A percentile compares a stretch with the other conserved stretches of the same genome.
Evolutionary conservation across 345 rosid species (phyloP).

Genomic region (Hibiscus trionum): DNA sequence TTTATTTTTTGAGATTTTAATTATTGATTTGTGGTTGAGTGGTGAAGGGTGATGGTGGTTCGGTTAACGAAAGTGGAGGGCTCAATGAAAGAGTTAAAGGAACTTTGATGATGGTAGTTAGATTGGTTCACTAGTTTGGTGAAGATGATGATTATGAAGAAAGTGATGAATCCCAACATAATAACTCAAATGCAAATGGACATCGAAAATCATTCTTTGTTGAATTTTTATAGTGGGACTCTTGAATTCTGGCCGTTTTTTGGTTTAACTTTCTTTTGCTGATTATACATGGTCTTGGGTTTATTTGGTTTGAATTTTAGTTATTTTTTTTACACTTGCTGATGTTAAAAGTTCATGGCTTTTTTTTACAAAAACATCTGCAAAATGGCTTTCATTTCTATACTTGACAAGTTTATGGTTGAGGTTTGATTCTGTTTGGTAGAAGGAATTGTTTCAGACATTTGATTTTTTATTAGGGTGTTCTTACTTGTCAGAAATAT

Average conservation of each 20-base stretch:
- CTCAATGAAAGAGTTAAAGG: too few relatives aligned
- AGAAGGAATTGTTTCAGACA: not conserved
- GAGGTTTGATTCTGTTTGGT: not conserved
- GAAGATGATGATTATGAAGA: too few relatives aligned
- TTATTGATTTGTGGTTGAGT: too few relatives aligned
- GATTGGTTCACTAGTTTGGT: too few relatives aligned
- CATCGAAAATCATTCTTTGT: not conserved
- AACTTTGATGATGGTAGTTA: too few relatives aligned
- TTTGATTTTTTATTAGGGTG: not conserved
- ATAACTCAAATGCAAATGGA: too few relatives aligned
- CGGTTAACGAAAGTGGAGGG: too few relatives aligned
- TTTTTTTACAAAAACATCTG: not conserved
- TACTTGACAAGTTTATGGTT: not conserved
- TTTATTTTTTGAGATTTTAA: too few relatives aligned
- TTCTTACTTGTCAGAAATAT: not conserved
- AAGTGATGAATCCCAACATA: too few relatives aligned
- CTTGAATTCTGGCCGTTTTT: not conserved
- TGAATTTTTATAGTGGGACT: not conserved
- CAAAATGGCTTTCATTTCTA: conserved; percentile 5
- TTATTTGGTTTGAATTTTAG: not conserved
- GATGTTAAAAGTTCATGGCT: not conserved
- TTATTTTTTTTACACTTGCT: not conserved
- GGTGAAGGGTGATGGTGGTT: too few relatives aligned
- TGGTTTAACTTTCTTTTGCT: too few relatives aligned
- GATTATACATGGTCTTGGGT: too few relatives aligned